Conservation (phyloP, 2,329 filamentous ascomycete species). For the Paradendryphiella salina region DNA sequence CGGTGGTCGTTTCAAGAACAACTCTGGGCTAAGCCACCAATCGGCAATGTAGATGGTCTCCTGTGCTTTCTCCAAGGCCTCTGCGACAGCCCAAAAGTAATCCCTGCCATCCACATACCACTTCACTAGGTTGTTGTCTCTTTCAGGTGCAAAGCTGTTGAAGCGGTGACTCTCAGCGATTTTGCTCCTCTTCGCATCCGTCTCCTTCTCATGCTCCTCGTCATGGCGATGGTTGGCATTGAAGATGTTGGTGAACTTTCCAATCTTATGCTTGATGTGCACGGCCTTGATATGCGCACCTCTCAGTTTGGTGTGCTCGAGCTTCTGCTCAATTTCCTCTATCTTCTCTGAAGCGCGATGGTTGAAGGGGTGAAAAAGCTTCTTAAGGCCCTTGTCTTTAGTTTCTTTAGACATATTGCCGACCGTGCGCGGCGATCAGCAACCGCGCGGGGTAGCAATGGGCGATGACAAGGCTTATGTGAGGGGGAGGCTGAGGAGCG, state of each 20-base stretch:
- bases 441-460: constrained; percentile 8
- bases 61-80: constrained; percentile 83
- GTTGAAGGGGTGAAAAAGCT: constrained; percentile 47
- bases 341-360: constrained; percentile 32
- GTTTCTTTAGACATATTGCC: constrained; percentile 29
- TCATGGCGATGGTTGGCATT: constrained; percentile 92
- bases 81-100: constrained; percentile 92
- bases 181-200: constrained; percentile 75
- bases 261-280: constrained; percentile 65
- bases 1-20: constrained; percentile 83
- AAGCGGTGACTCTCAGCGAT: constrained; percentile 79
- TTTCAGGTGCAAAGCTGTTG: constrained; percentile 86
- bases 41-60: constrained; percentile 95
- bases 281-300: constrained; percentile 57
- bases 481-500: constrained; percentile 24
- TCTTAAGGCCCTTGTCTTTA: constrained; percentile 37
- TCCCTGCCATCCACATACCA: constrained; percentile 97
- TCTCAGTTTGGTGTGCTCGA: constrained; percentile 53
- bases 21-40: constrained; percentile 93
- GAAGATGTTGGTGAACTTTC: constrained; percentile 69
- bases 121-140: constrained; percentile 83
- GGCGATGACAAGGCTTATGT: constrained; percentile 13
- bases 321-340: constrained; percentile 49
- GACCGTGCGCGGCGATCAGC: constrained; percentile 19
- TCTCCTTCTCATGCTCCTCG: constrained; percentile 83